A percentile compares a stretch with the other conserved stretches of the same genome.
phyloP scores from a whole-genome alignment of 2,329 filamentous ascomycete genomes.

The Pyrenochaeta sp. region DNA sequence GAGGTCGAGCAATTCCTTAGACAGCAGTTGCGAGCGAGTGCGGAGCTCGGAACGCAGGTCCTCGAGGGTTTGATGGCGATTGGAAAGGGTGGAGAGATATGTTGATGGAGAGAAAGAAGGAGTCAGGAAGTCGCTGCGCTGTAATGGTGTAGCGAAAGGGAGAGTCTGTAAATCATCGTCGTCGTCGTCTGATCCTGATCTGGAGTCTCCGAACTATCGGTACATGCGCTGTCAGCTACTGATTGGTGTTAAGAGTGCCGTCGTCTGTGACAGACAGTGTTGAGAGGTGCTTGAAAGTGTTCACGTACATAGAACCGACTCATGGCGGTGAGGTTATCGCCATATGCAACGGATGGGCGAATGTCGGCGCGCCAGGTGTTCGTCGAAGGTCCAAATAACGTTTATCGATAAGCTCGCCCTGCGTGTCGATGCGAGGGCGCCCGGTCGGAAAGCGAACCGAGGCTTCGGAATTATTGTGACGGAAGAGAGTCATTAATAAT shows the following conservation, averaged over 20 bases:
- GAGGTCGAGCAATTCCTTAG: slow-evolving; percentile 87
- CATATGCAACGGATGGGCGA: slow-evolving; percentile 14
- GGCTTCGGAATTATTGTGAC: slow-evolving; percentile 23
- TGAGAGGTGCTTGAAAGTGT: not conserved
- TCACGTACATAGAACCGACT: slow-evolving; percentile 58
- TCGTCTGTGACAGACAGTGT: too few relatives aligned
- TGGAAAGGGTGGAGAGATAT: slow-evolving; percentile 83
- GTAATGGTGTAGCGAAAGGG: slow-evolving; percentile 86
- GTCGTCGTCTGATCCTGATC: slow-evolving; percentile 42
- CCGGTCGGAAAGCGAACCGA: slow-evolving; percentile 36
- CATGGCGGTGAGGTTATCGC: slow-evolving; percentile 45
- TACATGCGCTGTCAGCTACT: not conserved
- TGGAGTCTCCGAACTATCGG: slow-evolving; percentile 23
- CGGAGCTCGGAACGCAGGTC: slow-evolving; percentile 89
- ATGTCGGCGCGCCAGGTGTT: slow-evolving; percentile 16
- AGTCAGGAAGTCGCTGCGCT: slow-evolving; percentile 81
- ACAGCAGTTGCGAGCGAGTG: slow-evolving; percentile 79
- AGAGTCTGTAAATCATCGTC: slow-evolving; percentile 72
- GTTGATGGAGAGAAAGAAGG: slow-evolving; percentile 77
- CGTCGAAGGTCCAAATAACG: slow-evolving; percentile 18
- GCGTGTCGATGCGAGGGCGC: not conserved
- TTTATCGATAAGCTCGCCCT: slow-evolving; percentile 31
- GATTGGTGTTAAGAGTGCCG: not conserved
- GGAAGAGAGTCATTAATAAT: slow-evolving; percentile 25
- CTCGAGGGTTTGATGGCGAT: slow-evolving; percentile 94